Base-by-base conservation (phyloP, 2,329 filamentous ascomycete species). In the Fusarium marasasianum region DNA sequence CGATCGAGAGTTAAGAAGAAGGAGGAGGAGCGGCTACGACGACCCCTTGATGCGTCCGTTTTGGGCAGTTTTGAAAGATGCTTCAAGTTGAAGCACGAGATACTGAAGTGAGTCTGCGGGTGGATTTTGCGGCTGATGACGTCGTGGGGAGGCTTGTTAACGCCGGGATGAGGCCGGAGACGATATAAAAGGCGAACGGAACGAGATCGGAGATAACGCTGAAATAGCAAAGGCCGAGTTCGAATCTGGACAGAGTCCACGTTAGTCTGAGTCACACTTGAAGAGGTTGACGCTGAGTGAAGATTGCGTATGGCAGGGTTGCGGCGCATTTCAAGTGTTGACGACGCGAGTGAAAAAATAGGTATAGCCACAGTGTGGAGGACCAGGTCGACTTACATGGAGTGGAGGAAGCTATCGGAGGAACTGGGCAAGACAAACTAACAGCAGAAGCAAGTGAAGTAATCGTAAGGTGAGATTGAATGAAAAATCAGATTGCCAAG, bases 31-130 rank as follows among this genome's bases (percentile, higher is more conserved):
- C 86, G 82, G 79, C 80, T 81, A 80, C 82, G 82, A 77, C 79
- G 82, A 83, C 81, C 80, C 82, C 84, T 84, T 84, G 82, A 83
- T 76, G 82, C 81, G 82, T 86, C 86, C 87, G 87, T 88, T 81
- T 84, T 87, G 82, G 80, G 80, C 78, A 81, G 80, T 81, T 81
- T 78, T 74, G 79, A 77, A 78, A 75, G 79, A 76, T 71, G 67
- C 67, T 65, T 73, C 67, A 69, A 73, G 69, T 72, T 74, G 75
- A 77, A 73, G 66, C 66, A 69, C 76, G 57, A 72, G 64, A 66
- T 63, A 65, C 64, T 57, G 71, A 66, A 64, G 60, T 70, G 67
- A 77, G 59, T 68, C 61, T 63, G 66, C 65, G 61, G 60, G 68
- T 71, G 71, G 72, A 51, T 75, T 76, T 77, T 71, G 64, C 75